Percentiles rank a stretch among this genome's conserved stretches.
Conservation (phyloP, 305 asterid genomes). For the Rubia peregrina region DNA sequence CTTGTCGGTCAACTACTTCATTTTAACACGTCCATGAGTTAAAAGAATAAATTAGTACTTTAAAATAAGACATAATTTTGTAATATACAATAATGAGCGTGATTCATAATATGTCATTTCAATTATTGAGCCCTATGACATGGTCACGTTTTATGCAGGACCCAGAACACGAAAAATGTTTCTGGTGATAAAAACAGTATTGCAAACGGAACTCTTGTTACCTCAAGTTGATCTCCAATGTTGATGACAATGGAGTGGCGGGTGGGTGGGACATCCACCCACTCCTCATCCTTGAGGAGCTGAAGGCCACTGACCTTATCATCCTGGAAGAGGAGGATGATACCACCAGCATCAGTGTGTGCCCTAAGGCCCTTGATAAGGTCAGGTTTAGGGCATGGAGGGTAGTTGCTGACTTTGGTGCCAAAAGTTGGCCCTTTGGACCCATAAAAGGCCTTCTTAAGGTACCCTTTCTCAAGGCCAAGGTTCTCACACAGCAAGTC, state of each 20-base stretch:
- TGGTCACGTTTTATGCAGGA: no score
- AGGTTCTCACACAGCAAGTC: constrained; percentile 90
- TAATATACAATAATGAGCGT: not conserved
- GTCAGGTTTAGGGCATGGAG: constrained; percentile 89
- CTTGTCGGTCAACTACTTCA: no score
- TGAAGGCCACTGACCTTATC: constrained; percentile 97
- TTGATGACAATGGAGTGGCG: constrained; percentile 88
- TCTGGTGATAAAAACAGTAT: not conserved
- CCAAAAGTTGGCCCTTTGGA: constrained; percentile 83
- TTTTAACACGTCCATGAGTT: no score
- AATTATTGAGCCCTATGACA: not conserved
- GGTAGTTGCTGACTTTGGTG: constrained; percentile 91
- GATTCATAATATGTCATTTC: not conserved
- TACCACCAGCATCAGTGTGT: constrained; percentile 99
- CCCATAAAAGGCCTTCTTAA: constrained; percentile 67
- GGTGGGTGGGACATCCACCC: constrained; percentile 97
- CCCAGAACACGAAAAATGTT: no score
- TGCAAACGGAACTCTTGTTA: constrained; percentile 11
- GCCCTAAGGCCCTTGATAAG: constrained; percentile 91
- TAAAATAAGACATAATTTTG: not conserved
- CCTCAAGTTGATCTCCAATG: constrained; percentile 96
- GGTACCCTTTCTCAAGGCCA: constrained; percentile 76
- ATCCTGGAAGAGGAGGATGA: constrained; percentile 91
- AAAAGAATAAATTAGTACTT: not conserved
- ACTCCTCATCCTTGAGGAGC: constrained; percentile 73